These are phyloP conservation scores for Lactarius indigo DNA, from an alignment of 768 basidiomycete species.

Conservation along the genomic window DNA sequence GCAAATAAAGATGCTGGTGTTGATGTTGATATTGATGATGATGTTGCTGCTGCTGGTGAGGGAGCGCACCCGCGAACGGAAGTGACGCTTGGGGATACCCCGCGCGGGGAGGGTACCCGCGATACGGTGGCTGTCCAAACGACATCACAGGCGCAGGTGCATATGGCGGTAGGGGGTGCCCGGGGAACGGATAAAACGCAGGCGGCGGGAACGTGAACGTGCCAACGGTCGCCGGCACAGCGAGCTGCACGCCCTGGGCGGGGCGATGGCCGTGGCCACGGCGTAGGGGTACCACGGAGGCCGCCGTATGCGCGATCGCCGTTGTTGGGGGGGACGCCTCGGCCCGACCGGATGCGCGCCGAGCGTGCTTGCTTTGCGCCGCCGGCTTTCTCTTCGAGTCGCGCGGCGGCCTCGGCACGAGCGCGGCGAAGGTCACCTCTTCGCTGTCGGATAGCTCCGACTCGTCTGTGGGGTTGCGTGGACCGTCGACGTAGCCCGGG, in stretches of 20 bases:
- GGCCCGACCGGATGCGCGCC: conserved; percentile 6
- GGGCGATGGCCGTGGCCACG: background rate
- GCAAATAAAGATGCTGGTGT: conserved; percentile 10
- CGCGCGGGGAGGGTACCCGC: conserved; percentile 9
- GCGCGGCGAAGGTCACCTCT: conserved; percentile 4
- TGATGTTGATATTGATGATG: background rate
- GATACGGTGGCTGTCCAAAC: conserved; percentile 9
- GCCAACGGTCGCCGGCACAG: conserved; percentile 20
- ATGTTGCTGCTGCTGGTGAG: conserved; percentile 11
- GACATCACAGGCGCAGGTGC: background rate
- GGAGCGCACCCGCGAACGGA: conserved; percentile 3
- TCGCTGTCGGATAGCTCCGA: conserved; percentile 21
- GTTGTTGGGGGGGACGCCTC: background rate
- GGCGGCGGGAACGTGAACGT: conserved; percentile 26
- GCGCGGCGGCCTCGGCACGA: conserved; percentile 6
- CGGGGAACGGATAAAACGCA: conserved; percentile 9
- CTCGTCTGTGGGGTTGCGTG: conserved; percentile 17
- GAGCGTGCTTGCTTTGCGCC: conserved; percentile 8
- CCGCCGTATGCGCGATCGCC: background rate
- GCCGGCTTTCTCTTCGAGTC: conserved; percentile 16
- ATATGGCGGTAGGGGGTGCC: conserved; percentile 2
- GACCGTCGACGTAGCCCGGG: background rate
- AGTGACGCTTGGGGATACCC: conserved; percentile 7
- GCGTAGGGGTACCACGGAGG: background rate
- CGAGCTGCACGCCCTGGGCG: conserved; percentile 11